Evolutionary conservation across 2,329 filamentous ascomycete genomes (phyloP).

Genomic region (Sporothrix pseudoabietina): DNA sequence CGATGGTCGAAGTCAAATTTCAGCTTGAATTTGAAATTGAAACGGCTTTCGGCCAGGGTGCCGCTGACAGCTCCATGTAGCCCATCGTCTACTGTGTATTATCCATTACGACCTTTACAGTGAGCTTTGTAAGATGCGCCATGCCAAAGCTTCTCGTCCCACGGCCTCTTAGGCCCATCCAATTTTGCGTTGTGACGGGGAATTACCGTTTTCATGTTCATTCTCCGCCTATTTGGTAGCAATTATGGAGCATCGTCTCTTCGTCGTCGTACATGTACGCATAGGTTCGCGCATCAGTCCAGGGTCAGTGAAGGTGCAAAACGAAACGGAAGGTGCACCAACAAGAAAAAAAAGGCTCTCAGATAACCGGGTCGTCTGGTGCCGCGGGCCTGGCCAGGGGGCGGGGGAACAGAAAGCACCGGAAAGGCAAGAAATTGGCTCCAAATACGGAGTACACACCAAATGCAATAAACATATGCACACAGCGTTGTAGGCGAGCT

Average conservation of each 20-base stretch:
- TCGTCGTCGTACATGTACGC: not conserved
- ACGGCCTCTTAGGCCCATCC: not conserved
- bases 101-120: not conserved
- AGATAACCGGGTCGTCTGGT: not conserved
- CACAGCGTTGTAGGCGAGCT: not conserved
- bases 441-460: not conserved
- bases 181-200: not conserved
- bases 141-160: too few species aligned
- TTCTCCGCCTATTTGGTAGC: not conserved
- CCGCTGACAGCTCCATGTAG: not conserved
- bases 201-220: not conserved
- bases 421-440: not conserved
- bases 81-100: too few species aligned
- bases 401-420: not conserved
- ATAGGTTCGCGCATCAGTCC: not conserved
- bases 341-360: not conserved
- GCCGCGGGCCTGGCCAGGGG: not conserved
- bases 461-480: not conserved
- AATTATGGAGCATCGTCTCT: not conserved
- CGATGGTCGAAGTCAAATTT: not conserved
- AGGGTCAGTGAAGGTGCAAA: not conserved
- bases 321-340: constrained; percentile 12
- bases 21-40: not conserved
- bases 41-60: not conserved
- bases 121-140: not conserved